Evolutionary conservation across 2,329 filamentous ascomycete species (phyloP).

Genomic region (Aquanectria penicillioides): DNA sequence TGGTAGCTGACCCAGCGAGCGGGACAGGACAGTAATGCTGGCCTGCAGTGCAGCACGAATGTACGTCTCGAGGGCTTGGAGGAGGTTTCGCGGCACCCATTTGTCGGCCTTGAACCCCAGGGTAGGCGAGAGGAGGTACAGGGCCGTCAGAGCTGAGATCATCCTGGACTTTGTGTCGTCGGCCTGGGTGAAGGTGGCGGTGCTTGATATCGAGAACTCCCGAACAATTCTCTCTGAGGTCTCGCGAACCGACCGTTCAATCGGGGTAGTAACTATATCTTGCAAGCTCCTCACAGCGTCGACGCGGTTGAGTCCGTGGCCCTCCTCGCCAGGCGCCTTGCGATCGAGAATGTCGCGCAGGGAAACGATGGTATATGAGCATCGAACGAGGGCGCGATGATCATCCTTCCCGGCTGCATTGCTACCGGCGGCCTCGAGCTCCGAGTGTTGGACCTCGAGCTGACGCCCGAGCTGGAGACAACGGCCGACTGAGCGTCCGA

Average conservation of each 20-base stretch:
- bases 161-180: slow-evolving; percentile 82
- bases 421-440: slow-evolving; percentile 54
- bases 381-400: slow-evolving; percentile 82
- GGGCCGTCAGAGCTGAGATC: slow-evolving; percentile 76
- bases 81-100: slow-evolving; percentile 75
- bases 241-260: slow-evolving; percentile 78
- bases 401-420: slow-evolving; percentile 68
- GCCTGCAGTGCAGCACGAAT: slow-evolving; percentile 83
- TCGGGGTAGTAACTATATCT: slow-evolving; percentile 73
- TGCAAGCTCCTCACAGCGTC: slow-evolving; percentile 77
- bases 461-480: slow-evolving; percentile 86
- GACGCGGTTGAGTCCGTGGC: slow-evolving; percentile 78
- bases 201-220: slow-evolving; percentile 77
- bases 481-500: slow-evolving; percentile 80
- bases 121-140: slow-evolving; percentile 84
- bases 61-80: slow-evolving; percentile 82
- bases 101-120: slow-evolving; percentile 62
- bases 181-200: slow-evolving; percentile 68
- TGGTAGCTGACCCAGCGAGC: slow-evolving; percentile 82
- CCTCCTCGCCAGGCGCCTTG: slow-evolving; percentile 77
- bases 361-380: slow-evolving; percentile 80
- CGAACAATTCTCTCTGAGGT: slow-evolving; percentile 81
- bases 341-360: slow-evolving; percentile 78
- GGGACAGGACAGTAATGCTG: slow-evolving; percentile 77
- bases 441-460: slow-evolving; percentile 85